A percentile compares a stretch with the other conserved stretches of the same genome.
These are phyloP conservation scores for Parietaria judaica DNA, from an alignment of 306 rosid genomes.

Conservation along the genomic window DNA sequence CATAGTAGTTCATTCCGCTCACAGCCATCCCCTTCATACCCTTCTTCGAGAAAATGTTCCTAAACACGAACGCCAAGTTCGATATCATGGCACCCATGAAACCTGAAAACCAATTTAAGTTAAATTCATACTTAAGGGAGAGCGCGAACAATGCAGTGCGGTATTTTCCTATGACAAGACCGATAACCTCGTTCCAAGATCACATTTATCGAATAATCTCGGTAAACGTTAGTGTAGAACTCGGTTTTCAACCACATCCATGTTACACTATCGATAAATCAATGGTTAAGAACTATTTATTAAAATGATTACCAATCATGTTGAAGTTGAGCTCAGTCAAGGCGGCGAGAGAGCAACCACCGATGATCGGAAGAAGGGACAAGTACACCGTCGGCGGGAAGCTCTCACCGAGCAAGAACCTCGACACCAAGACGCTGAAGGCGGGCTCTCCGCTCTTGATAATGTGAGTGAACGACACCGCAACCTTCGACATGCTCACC, in stretches of 20 bases:
- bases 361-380: constrained; percentile 90
- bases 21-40: constrained; percentile 95
- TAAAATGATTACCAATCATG: constrained; percentile 59
- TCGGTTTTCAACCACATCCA: no score
- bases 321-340: constrained; percentile 97
- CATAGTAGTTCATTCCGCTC: constrained; percentile 92
- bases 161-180: no score
- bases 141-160: no score
- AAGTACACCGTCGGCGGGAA: constrained; percentile 74
- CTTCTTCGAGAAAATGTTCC: constrained; percentile 77
- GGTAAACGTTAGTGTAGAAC: no score
- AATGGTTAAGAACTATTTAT: no score
- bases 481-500: constrained; percentile 98
- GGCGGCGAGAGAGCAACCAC: constrained; percentile 97
- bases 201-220: no score
- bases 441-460: constrained; percentile 99
- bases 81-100: constrained; percentile 98
- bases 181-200: no score
- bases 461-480: constrained; percentile 94
- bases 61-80: constrained; percentile 79
- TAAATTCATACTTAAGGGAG: no score
- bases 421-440: constrained; percentile 85
- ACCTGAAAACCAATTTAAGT: constrained; percentile 35
- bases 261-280: no score
- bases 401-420: constrained; percentile 79